Percentiles rank a stretch among this genome's conserved stretches.
Evolutionary conservation across 1,284 basidiomycete genomes (phyloP).

Genomic region (Pholiota adiposa): DNA sequence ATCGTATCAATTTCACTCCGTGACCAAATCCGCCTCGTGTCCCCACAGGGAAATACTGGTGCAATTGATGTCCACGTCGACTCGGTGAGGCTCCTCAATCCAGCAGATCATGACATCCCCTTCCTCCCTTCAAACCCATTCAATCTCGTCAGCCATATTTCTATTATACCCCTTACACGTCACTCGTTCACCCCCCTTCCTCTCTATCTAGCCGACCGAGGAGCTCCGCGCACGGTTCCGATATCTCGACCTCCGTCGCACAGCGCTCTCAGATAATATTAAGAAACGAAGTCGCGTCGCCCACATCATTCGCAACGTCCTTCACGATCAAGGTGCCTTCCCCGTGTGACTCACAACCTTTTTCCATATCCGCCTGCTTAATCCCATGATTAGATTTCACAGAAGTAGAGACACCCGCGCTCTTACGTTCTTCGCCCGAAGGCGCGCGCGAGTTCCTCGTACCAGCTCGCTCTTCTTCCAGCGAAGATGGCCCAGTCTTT

Average conservation of each 20-base stretch:
- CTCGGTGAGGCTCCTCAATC: constrained; percentile 76
- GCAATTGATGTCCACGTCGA: constrained; percentile 83
- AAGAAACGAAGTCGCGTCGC: constrained; percentile 81
- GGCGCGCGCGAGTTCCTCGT: constrained; percentile 95
- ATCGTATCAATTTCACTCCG: constrained; percentile 25
- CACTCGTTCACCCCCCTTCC: constrained; percentile 23
- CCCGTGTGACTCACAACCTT: not conserved
- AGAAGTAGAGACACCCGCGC: constrained; percentile 92
- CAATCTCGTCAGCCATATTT: constrained; percentile 61
- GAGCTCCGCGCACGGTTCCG: constrained; percentile 85
- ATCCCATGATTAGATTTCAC: constrained; percentile 52
- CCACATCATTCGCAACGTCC: constrained; percentile 72
- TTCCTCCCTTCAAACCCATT: constrained; percentile 81
- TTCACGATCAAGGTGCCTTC: constrained; percentile 70
- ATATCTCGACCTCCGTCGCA: constrained; percentile 86
- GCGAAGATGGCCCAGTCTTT: constrained; percentile 55
- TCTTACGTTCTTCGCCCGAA: constrained; percentile 93
- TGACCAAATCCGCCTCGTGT: constrained; percentile 21
- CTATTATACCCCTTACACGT: constrained; percentile 14
- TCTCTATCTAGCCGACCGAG: constrained; percentile 71
- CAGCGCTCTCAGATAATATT: constrained; percentile 76
- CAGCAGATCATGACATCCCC: constrained; percentile 71
- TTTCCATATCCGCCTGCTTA: not conserved
- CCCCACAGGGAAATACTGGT: constrained; percentile 61
- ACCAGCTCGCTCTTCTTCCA: constrained; percentile 65